A percentile compares a stretch with the other conserved stretches of the same genome.
Evolutionary conservation across 306 rosid genomes (phyloP).

Genomic region (Citrullus mucosospermus): DNA sequence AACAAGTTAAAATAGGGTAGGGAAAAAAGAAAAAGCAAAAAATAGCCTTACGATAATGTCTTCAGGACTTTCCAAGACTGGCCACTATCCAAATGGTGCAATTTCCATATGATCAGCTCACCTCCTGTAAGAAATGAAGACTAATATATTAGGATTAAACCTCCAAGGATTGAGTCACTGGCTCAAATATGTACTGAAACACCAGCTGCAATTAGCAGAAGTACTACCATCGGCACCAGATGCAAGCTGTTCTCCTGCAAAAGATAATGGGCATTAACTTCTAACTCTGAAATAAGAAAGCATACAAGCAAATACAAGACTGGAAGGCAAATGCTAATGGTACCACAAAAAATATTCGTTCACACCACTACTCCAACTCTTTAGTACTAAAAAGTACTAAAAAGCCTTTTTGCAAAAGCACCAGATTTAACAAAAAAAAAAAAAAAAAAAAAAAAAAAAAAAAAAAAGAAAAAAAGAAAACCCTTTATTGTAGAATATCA

Average conservation of each 20-base stretch:
- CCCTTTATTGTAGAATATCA: not conserved
- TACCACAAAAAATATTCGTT: not conserved
- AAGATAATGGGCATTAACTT: not conserved
- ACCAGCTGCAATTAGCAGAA: slow-evolving; percentile 1
- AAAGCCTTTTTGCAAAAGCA: not conserved
- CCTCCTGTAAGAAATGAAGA: slow-evolving; percentile 39
- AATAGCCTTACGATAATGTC: slow-evolving; percentile 47
- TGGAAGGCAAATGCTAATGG: not conserved
- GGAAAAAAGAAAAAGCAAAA: not conserved
- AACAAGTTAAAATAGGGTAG: not conserved
- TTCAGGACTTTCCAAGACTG: slow-evolving; percentile 76
- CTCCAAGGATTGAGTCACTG: not conserved
- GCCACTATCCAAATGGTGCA: slow-evolving; percentile 43
- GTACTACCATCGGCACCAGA: slow-evolving; percentile 79
- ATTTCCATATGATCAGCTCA: slow-evolving; percentile 68
- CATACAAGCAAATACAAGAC: not conserved
- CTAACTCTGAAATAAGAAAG: not conserved
- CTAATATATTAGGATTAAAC: not conserved
- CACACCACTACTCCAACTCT: not conserved
- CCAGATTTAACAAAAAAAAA: not conserved
- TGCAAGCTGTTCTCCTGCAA: slow-evolving; percentile 77
- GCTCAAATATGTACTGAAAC: not conserved
- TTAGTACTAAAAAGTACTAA: no score
- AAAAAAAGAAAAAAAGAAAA: no score
- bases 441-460: no score